A percentile compares a stretch with the other conserved stretches of the same genome.
These are phyloP conservation scores for Cladophialophora chaetospira DNA, from an alignment of 2,329 filamentous ascomycete genomes.

Conservation along the genomic window DNA sequence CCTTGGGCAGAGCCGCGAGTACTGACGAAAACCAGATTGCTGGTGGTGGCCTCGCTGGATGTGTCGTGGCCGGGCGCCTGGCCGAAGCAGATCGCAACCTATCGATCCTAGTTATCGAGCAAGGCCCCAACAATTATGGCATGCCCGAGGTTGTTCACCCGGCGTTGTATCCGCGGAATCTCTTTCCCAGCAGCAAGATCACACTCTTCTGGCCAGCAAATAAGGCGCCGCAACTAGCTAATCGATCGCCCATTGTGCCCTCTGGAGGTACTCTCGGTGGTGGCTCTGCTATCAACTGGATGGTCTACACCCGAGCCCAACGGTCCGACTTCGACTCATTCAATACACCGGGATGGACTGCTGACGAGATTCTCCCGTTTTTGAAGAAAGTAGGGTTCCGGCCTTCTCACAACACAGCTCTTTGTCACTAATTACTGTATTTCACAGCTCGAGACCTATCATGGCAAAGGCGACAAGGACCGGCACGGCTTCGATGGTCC, in stretches of 20 bases:
- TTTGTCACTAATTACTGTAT: no score
- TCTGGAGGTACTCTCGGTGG: constrained; percentile 63
- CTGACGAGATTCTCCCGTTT: constrained; percentile 54
- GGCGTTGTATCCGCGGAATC: constrained; percentile 52
- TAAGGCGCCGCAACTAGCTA: constrained; percentile 39
- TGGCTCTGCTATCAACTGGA: constrained; percentile 62
- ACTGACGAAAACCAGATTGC: not conserved
- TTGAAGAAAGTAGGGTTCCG: constrained; percentile 54
- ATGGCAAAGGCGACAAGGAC: constrained; percentile 47
- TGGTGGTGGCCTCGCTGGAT: constrained; percentile 51
- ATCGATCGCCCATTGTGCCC: constrained; percentile 40
- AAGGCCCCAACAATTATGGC: constrained; percentile 56
- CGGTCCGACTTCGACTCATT: constrained; percentile 49
- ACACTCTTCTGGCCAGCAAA: constrained; percentile 56
- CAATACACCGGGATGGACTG: constrained; percentile 56
- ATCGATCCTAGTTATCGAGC: constrained; percentile 57
- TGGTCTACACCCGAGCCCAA: constrained; percentile 51
- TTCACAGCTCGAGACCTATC: constrained; percentile 60
- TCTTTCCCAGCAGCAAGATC: constrained; percentile 53
- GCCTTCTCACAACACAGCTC: no score
- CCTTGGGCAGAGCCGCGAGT: not conserved
- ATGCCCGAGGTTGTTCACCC: constrained; percentile 54
- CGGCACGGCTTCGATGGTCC: constrained; percentile 59
- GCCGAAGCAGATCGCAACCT: constrained; percentile 53
- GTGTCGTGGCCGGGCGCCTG: constrained; percentile 53